These are phyloP conservation scores for Trypanosoma platydactyli DNA, from an alignment of 208 protist species.

Conservation along the genomic window DNA sequence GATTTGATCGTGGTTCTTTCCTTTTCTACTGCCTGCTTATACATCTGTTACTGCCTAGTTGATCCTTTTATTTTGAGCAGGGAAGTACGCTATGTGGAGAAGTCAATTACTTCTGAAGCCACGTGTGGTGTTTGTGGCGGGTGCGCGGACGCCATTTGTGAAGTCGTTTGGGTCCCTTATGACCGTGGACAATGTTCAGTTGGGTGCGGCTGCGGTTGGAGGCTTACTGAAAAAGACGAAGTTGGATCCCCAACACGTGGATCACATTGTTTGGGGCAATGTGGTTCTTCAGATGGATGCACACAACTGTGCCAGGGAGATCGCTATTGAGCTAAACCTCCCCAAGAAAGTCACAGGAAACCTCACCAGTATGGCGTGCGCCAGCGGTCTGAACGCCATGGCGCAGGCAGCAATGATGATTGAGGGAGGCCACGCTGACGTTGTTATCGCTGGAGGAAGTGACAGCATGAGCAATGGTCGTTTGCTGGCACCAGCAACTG, in stretches of 20 bases:
- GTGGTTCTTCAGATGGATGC: constrained; percentile 79
- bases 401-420: constrained; percentile 74
- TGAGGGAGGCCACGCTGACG: constrained; percentile 69
- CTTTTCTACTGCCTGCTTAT: background rate
- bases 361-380: constrained; percentile 82
- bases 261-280: constrained; percentile 90
- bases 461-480: constrained; percentile 83
- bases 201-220: constrained; percentile 63
- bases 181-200: constrained; percentile 58
- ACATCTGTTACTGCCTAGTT: background rate
- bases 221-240: constrained; percentile 70
- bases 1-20: too few species aligned
- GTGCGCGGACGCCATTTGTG: constrained; percentile 68
- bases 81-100: constrained; percentile 28
- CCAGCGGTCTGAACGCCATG: constrained; percentile 78
- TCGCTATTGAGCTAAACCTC: constrained; percentile 84
- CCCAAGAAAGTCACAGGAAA: constrained; percentile 66
- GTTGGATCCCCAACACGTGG: constrained; percentile 66
- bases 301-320: constrained; percentile 84
- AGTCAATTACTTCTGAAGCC: constrained; percentile 27
- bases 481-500: constrained; percentile 48
- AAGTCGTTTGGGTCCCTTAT: constrained; percentile 75
- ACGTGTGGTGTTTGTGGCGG: constrained; percentile 64
- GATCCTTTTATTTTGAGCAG: background rate
- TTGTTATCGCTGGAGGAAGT: constrained; percentile 85